phyloP scores from a whole-genome alignment of 2,329 filamentous ascomycete species.

The Elsinoe ampelina region DNA sequence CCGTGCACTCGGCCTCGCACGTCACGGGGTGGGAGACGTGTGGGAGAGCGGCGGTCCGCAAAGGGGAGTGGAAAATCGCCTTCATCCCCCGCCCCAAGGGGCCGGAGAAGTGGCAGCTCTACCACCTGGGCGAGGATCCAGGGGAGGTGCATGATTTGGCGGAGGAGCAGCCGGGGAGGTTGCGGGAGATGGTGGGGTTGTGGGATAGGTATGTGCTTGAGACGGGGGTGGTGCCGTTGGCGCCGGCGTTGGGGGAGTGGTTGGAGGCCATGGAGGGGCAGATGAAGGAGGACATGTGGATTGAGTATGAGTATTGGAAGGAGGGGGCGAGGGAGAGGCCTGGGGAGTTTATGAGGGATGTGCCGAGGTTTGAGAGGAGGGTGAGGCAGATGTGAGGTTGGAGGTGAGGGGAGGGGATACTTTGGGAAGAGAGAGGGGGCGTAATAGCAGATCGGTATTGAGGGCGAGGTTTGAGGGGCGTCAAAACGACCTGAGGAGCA shows the following conservation, averaged over 20 bases:
- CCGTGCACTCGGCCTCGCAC: conserved; percentile 44
- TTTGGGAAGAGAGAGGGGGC: too few relatives aligned
- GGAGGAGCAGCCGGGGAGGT: conserved; percentile 32
- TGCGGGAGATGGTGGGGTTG: conserved; percentile 42
- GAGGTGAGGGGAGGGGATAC: neutral
- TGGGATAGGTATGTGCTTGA: conserved; percentile 53
- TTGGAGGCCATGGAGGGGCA: conserved; percentile 53
- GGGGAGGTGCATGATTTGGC: conserved; percentile 38
- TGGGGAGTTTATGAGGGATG: conserved; percentile 26
- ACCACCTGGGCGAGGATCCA: conserved; percentile 43
- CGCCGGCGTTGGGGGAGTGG: conserved; percentile 49
- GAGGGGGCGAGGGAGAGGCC: conserved; percentile 37
- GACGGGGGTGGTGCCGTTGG: conserved; percentile 50
- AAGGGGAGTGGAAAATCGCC: conserved; percentile 49
- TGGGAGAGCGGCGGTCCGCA: conserved; percentile 45
- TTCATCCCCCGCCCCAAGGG: conserved; percentile 49
- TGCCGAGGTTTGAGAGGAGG: conserved; percentile 24
- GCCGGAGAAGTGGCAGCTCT: conserved; percentile 49
- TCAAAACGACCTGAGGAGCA: too few relatives aligned
- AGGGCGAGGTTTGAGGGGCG: too few relatives aligned
- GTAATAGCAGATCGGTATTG: too few relatives aligned
- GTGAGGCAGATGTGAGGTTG: conserved; percentile 16
- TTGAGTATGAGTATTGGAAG: conserved; percentile 58
- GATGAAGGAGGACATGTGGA: conserved; percentile 58
- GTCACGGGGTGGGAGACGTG: conserved; percentile 50